These are phyloP conservation scores for Phaffia australis DNA, from an alignment of 768 basidiomycete species.

Conservation along the genomic window DNA sequence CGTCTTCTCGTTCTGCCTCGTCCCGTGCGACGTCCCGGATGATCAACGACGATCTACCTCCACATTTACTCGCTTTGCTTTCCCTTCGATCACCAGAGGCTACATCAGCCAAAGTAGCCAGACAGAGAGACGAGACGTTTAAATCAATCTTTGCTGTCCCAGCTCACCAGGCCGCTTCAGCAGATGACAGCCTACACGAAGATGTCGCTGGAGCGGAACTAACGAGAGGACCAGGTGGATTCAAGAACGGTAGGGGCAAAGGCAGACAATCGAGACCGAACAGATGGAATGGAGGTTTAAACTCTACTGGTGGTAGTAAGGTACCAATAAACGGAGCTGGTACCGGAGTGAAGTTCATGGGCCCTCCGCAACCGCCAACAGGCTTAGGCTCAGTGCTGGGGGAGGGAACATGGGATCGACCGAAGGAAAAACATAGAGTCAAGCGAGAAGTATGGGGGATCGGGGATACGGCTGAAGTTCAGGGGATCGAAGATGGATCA, in stretches of 20 bases:
- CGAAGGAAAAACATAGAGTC: neutral
- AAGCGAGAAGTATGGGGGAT: constrained; percentile 17
- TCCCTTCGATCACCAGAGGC: constrained; percentile 22
- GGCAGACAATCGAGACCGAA: too few relatives aligned
- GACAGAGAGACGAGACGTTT: constrained; percentile 3
- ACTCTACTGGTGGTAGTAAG: neutral
- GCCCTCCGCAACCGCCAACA: neutral
- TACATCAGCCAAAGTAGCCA: constrained; percentile 3
- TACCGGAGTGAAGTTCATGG: neutral
- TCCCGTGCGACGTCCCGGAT: neutral
- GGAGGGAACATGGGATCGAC: neutral
- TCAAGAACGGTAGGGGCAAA: too few relatives aligned
- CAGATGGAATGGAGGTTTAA: too few relatives aligned
- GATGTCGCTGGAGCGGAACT: neutral
- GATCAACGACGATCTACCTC: constrained; percentile 12
- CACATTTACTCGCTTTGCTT: constrained; percentile 23
- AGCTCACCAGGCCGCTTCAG: neutral
- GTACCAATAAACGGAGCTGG: neutral
- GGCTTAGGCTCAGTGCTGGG: neutral
- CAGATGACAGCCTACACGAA: neutral
- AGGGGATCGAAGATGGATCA: constrained; percentile 5
- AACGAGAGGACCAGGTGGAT: constrained; percentile 1
- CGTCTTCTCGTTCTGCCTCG: neutral
- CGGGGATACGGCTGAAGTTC: constrained; percentile 9
- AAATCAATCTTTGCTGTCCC: constrained; percentile 9